phyloP scores from a whole-genome alignment of 768 basidiomycete genomes.

The Pleurotus giganteus region DNA sequence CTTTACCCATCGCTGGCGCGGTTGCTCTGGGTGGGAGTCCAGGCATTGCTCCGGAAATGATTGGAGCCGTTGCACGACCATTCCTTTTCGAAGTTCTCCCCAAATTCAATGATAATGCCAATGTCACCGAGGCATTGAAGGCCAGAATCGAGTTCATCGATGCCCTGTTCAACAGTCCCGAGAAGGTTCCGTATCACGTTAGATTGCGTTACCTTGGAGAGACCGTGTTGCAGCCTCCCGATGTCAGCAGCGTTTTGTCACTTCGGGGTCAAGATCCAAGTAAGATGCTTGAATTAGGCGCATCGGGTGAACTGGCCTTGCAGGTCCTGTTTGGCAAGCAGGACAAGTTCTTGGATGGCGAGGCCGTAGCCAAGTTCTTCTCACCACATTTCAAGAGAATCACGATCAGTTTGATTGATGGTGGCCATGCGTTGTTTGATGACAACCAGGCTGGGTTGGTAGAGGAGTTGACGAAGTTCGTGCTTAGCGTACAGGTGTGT shows the following conservation, averaged over 20 bases:
- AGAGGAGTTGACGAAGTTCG: slow-evolving; percentile 8
- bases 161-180: slow-evolving; percentile 23
- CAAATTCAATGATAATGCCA: neutral
- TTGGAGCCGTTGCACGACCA: neutral
- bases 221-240: slow-evolving; percentile 18
- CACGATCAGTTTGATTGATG: slow-evolving; percentile 8
- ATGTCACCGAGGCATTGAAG: slow-evolving; percentile 16
- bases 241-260: slow-evolving; percentile 18
- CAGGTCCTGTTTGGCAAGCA: slow-evolving; percentile 16
- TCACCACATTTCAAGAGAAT: slow-evolving; percentile 10
- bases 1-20: slow-evolving; percentile 4
- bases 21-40: slow-evolving; percentile 3
- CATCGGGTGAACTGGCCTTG: slow-evolving; percentile 25
- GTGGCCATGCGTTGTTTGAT: slow-evolving; percentile 31
- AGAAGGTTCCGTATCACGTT: slow-evolving; percentile 21
- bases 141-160: slow-evolving; percentile 24
- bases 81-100: neutral
- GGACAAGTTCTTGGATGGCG: slow-evolving; percentile 1
- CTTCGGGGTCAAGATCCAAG: slow-evolving; percentile 24
- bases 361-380: neutral
- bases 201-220: slow-evolving; percentile 23
- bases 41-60: neutral
- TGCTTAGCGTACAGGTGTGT: slow-evolving; percentile 7
- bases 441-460: slow-evolving; percentile 27
- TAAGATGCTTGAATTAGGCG: slow-evolving; percentile 22